Conservation (phyloP, 495 filamentous ascomycete species). For the Penicillium riverlandense region DNA sequence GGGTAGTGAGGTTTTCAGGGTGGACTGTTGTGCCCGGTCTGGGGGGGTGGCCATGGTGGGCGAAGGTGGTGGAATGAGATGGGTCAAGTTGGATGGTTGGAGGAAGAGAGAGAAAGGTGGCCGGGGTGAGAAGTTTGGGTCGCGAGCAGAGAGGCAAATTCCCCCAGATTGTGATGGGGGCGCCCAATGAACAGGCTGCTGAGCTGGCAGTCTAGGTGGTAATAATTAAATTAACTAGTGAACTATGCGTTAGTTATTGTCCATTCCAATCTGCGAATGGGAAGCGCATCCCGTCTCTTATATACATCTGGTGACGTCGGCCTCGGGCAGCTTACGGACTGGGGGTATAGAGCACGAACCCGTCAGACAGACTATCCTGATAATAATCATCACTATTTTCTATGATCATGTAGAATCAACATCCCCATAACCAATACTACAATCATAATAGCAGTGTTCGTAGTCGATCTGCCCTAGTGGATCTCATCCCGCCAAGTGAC, state of each 20-base stretch:
- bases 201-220: too few relatives aligned
- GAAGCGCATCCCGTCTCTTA: too few relatives aligned
- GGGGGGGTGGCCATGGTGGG: constrained; percentile 11
- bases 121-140: background rate
- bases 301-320: background rate
- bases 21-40: constrained; percentile 33
- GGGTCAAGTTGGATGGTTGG: background rate
- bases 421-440: too few relatives aligned
- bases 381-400: too few relatives aligned
- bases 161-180: constrained; percentile 1
- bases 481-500: constrained; percentile 34
- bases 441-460: too few relatives aligned
- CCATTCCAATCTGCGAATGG: too few relatives aligned
- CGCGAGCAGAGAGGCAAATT: constrained; percentile 8
- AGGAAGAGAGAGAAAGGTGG: background rate
- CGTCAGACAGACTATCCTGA: too few relatives aligned
- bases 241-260: too few relatives aligned
- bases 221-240: too few relatives aligned
- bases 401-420: too few relatives aligned
- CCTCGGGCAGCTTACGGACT: constrained; percentile 1
- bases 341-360: background rate
- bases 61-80: background rate
- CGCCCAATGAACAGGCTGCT: constrained; percentile 8
- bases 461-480: constrained; percentile 34
- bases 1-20: constrained; percentile 49